These are phyloP conservation scores for Penicillium cosmopolitanum DNA, from an alignment of 495 filamentous ascomycete species.

Conservation along the genomic window DNA sequence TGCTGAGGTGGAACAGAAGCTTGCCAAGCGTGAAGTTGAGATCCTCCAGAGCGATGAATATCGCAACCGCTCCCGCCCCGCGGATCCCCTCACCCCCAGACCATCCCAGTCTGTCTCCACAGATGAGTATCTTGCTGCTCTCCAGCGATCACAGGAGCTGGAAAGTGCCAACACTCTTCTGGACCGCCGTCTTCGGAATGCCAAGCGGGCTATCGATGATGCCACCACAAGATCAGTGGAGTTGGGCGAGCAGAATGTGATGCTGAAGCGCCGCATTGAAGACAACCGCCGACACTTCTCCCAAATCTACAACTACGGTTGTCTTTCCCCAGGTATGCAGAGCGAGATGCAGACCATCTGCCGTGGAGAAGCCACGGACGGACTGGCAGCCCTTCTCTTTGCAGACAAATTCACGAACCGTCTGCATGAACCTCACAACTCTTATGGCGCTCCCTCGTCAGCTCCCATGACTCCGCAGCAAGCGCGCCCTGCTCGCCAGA, in stretches of 20 bases:
- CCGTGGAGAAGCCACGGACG: slow-evolving; percentile 50
- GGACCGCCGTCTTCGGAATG: slow-evolving; percentile 66
- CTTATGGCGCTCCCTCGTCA: slow-evolving; percentile 57
- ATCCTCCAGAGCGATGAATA: slow-evolving; percentile 68
- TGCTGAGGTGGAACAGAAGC: slow-evolving; percentile 89
- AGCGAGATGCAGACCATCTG: slow-evolving; percentile 50
- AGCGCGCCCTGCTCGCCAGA: slow-evolving; percentile 43
- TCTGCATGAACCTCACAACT: slow-evolving; percentile 22
- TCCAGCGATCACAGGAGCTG: slow-evolving; percentile 59
- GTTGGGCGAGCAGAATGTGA: slow-evolving; percentile 70
- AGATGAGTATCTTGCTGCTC: slow-evolving; percentile 46
- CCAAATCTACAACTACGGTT: slow-evolving; percentile 61
- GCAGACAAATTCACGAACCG: slow-evolving; percentile 75
- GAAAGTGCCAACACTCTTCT: slow-evolving; percentile 66
- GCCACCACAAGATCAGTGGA: slow-evolving; percentile 49
- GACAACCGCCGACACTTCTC: slow-evolving; percentile 86
- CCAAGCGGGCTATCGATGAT: slow-evolving; percentile 78
- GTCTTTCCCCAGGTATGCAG: slow-evolving; percentile 46
- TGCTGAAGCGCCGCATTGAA: slow-evolving; percentile 78
- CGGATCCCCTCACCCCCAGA: slow-evolving; percentile 36
- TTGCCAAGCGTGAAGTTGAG: slow-evolving; percentile 88
- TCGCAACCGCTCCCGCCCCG: slow-evolving; percentile 43
- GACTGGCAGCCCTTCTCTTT: slow-evolving; percentile 76
- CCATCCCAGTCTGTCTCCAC: slow-evolving; percentile 34
- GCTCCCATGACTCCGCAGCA: slow-evolving; percentile 74